Conservation (phyloP, 1,284 basidiomycete genomes). For the Omphalotus olearius region DNA sequence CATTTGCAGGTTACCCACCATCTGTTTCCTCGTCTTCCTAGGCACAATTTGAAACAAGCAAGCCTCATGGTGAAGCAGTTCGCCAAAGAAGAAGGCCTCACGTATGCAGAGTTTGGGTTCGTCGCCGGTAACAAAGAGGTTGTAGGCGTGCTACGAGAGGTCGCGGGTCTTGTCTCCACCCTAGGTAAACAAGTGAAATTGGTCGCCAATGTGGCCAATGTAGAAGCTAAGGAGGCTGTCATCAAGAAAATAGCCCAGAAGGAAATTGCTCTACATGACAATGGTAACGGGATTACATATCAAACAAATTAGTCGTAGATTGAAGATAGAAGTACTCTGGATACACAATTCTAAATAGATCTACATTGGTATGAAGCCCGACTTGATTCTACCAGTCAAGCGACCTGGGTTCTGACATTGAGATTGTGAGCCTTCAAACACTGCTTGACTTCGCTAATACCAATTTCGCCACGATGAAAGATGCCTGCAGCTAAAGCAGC, state of each 20-base stretch:
- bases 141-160: conserved; percentile 67
- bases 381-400: not conserved
- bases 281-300: not conserved
- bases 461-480: conserved; percentile 90
- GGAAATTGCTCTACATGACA: conserved; percentile 8
- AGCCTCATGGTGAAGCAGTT: conserved; percentile 83
- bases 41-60: conserved; percentile 87
- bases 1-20: conserved; percentile 96
- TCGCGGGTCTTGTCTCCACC: conserved; percentile 43
- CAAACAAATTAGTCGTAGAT: not conserved
- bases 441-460: conserved; percentile 68
- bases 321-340: not conserved
- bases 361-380: not conserved
- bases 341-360: not conserved
- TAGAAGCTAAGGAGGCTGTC: conserved; percentile 57
- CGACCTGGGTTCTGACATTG: conserved; percentile 36
- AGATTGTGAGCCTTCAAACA: conserved; percentile 48
- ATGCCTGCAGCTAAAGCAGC: conserved; percentile 97
- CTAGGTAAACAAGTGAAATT: conserved; percentile 64
- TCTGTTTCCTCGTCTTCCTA: conserved; percentile 80
- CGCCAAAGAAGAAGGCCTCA: conserved; percentile 77
- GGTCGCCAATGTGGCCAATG: conserved; percentile 68
- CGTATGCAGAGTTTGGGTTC: conserved; percentile 91
- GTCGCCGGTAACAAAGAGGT: conserved; percentile 81
- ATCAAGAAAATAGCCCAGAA: conserved; percentile 34